These are phyloP conservation scores for Gossypium ekmanianum DNA, from an alignment of 345 rosid species.

Conservation along the genomic window DNA sequence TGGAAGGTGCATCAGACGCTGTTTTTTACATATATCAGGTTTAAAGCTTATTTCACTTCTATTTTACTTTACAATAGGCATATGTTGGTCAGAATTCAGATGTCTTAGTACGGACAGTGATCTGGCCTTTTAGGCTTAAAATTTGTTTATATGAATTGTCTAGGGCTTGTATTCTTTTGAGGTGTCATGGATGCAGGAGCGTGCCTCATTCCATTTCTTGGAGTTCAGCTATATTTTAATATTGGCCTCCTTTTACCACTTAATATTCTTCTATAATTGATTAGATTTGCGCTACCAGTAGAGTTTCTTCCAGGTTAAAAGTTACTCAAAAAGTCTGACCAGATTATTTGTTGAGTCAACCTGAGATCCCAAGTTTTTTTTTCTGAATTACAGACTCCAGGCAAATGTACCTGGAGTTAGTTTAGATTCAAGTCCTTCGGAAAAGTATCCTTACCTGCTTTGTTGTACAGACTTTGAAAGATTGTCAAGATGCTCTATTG, in stretches of 20 bases:
- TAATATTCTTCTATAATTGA: background rate
- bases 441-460: background rate
- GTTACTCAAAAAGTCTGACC: background rate
- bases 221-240: background rate
- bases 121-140: background rate
- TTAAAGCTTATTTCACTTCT: conserved; percentile 10
- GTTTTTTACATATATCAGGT: conserved; percentile 87
- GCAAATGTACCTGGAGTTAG: background rate
- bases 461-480: conserved; percentile 62
- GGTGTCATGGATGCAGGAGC: background rate
- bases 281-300: background rate
- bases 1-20: conserved; percentile 70
- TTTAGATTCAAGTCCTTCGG: background rate
- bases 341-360: background rate
- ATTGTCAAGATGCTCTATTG: conserved; percentile 58
- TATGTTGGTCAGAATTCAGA: background rate
- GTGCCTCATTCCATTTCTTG: background rate
- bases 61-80: background rate
- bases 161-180: background rate
- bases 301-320: background rate
- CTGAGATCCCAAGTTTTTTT: background rate
- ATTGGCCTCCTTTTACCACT: background rate
- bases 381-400: no score
- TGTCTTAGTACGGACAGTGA: background rate
- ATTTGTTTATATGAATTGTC: background rate